Percentiles rank a stretch among this genome's conserved stretches.
Evolutionary conservation across 352 stramenopile species (phyloP).

Genomic region (Thraustochytrium striatum): DNA sequence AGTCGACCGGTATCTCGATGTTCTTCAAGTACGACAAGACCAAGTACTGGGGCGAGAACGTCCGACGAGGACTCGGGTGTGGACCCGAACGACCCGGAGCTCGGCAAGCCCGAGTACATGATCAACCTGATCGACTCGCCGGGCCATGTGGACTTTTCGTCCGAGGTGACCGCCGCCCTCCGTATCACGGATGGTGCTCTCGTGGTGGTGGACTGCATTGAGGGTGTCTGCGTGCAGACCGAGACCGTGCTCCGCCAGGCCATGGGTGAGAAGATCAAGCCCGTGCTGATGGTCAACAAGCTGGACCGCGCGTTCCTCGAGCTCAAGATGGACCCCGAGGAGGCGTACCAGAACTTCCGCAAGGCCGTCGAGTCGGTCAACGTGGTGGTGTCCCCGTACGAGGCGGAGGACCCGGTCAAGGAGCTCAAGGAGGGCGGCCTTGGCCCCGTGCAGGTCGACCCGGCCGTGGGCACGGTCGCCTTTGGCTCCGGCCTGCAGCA

Average conservation of each 20-base stretch:
- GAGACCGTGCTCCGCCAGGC: constrained; percentile 98
- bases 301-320: constrained; percentile 96
- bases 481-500: constrained; percentile 98
- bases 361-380: constrained; percentile 98
- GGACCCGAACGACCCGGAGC: constrained; percentile 55
- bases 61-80: constrained; percentile 57
- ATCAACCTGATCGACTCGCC: constrained; percentile 99
- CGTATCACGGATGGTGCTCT: constrained; percentile 98
- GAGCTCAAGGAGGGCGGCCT: constrained; percentile 82
- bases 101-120: constrained; percentile 94
- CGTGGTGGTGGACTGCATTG: constrained; percentile 98
- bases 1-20: constrained; percentile 99
- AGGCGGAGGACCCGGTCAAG: constrained; percentile 59
- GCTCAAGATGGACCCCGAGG: constrained; percentile 95
- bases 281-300: constrained; percentile 99
- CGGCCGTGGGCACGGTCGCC: constrained; percentile 94
- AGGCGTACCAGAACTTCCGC: constrained; percentile 98
- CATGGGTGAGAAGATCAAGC: constrained; percentile 93
- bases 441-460: constrained; percentile 92
- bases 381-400: constrained; percentile 98
- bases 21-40: constrained; percentile 99
- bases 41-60: constrained; percentile 66
- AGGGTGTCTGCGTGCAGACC: constrained; percentile 98
- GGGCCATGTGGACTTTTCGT: constrained; percentile 99
- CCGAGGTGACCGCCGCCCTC: constrained; percentile 96